Conservation (phyloP, 106 monocot species). For the Narthecium ossifragum region DNA sequence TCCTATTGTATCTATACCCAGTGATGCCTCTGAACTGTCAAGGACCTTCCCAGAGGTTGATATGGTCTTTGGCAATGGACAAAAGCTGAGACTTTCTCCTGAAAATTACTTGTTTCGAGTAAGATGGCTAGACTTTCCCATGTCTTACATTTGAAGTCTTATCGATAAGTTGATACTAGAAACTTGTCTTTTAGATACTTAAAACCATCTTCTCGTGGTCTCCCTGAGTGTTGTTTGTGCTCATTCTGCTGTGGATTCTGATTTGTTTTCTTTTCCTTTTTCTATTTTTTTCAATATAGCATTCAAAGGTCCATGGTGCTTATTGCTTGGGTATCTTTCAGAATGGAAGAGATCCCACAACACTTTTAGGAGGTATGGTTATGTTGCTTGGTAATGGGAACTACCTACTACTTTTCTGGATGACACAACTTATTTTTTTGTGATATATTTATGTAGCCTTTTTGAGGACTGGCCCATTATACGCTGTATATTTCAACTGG, state of each 20-base stretch:
- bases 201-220: too few relatives aligned
- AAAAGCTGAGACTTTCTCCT: constrained; percentile 71
- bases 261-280: constrained; percentile 2
- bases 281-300: constrained; percentile 38
- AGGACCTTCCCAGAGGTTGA: constrained; percentile 78
- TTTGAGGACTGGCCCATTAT: neutral
- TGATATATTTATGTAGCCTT: neutral
- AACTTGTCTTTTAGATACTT: too few relatives aligned
- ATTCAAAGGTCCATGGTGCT: constrained; percentile 82
- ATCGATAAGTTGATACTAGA: neutral
- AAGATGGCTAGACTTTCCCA: constrained; percentile 6
- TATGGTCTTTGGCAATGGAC: constrained; percentile 81
- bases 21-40: constrained; percentile 56
- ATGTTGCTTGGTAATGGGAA: neutral
- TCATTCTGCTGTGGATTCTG: too few relatives aligned
- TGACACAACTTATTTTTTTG: neutral
- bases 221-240: too few relatives aligned
- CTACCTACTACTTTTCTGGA: neutral
- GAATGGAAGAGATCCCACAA: constrained; percentile 81
- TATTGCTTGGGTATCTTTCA: constrained; percentile 94
- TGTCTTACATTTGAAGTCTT: neutral
- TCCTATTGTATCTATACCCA: constrained; percentile 5
- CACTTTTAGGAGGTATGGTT: constrained; percentile 79
- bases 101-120: constrained; percentile 98
- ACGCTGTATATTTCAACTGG: neutral